Percentiles rank a stretch among this genome's conserved stretches.
phyloP scores from a whole-genome alignment of 768 basidiomycete species.

The Tubosaeta brunneosetosa region DNA sequence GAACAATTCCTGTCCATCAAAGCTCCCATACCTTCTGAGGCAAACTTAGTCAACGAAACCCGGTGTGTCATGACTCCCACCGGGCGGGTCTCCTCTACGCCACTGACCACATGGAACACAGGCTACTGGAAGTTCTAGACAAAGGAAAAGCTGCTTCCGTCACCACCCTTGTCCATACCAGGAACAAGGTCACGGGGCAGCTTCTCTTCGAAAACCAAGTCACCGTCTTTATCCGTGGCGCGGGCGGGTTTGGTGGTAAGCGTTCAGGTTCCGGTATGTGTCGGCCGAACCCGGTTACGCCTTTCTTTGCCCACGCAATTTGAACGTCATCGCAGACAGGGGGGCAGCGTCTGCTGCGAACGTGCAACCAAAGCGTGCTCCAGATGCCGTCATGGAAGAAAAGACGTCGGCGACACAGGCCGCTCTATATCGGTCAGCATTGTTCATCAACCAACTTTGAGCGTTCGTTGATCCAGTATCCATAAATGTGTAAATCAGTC shows the following conservation, averaged over 20 bases:
- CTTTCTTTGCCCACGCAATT: neutral
- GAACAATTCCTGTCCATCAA: constrained; percentile 93
- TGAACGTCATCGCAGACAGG: constrained; percentile 53
- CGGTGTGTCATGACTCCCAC: constrained; percentile 40
- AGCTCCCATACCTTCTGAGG: constrained; percentile 80
- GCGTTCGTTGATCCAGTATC: neutral
- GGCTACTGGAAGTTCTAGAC: constrained; percentile 75
- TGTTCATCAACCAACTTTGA: neutral
- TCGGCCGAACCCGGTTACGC: constrained; percentile 3
- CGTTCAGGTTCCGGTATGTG: constrained; percentile 69
- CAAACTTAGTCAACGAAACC: constrained; percentile 68
- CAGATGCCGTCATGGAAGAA: constrained; percentile 87
- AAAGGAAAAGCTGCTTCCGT: constrained; percentile 94
- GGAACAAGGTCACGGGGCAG: constrained; percentile 72
- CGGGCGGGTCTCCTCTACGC: neutral
- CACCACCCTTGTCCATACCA: constrained; percentile 72
- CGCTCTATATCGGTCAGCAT: constrained; percentile 77
- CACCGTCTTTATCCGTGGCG: constrained; percentile 87
- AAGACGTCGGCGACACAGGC: constrained; percentile 80
- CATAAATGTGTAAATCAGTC: constrained; percentile 34
- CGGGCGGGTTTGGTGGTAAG: constrained; percentile 96
- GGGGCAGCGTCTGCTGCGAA: constrained; percentile 85
- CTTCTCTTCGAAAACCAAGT: constrained; percentile 89
- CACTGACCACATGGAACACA: constrained; percentile 25
- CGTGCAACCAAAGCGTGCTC: constrained; percentile 70